Conservation (phyloP, 2,329 filamentous ascomycete genomes). For the Metarhizium anisopliae region DNA sequence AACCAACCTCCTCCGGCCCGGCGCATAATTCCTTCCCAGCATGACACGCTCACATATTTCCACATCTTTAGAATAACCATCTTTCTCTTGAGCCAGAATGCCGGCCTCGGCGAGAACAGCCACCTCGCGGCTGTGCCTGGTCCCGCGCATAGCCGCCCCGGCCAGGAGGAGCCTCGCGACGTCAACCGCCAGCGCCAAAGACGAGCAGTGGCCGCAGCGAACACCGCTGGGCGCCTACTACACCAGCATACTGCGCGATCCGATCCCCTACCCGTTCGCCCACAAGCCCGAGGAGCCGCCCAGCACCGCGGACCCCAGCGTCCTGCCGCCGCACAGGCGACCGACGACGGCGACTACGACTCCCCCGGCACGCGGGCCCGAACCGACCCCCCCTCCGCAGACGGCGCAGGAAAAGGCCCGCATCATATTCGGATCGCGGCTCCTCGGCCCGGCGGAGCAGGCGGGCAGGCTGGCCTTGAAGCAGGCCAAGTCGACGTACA, state of each 20-base stretch:
- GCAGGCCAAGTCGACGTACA: slow-evolving; percentile 47
- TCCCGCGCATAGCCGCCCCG: slow-evolving; percentile 12
- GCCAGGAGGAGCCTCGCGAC: slow-evolving; percentile 21
- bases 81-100: slow-evolving; percentile 15
- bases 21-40: neutral
- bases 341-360: slow-evolving; percentile 6
- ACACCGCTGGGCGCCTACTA: slow-evolving; percentile 50
- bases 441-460: slow-evolving; percentile 65
- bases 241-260: slow-evolving; percentile 42
- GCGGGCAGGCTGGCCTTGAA: slow-evolving; percentile 50
- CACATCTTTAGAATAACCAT: too few species aligned
- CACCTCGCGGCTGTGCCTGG: slow-evolving; percentile 20
- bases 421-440: slow-evolving; percentile 73
- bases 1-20: neutral
- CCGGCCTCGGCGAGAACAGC: slow-evolving; percentile 20
- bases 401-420: slow-evolving; percentile 46
- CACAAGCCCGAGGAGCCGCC: slow-evolving; percentile 36
- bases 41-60: neutral
- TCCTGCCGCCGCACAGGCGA: slow-evolving; percentile 5
- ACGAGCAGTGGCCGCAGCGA: slow-evolving; percentile 25
- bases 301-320: slow-evolving; percentile 24
- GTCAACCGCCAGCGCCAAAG: slow-evolving; percentile 9
- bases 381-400: slow-evolving; percentile 16
- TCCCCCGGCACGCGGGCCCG: slow-evolving; percentile 2
- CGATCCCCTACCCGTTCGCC: slow-evolving; percentile 28